Base-by-base conservation (phyloP, 768 basidiomycete species). In the Hirschioporus abietinus region DNA sequence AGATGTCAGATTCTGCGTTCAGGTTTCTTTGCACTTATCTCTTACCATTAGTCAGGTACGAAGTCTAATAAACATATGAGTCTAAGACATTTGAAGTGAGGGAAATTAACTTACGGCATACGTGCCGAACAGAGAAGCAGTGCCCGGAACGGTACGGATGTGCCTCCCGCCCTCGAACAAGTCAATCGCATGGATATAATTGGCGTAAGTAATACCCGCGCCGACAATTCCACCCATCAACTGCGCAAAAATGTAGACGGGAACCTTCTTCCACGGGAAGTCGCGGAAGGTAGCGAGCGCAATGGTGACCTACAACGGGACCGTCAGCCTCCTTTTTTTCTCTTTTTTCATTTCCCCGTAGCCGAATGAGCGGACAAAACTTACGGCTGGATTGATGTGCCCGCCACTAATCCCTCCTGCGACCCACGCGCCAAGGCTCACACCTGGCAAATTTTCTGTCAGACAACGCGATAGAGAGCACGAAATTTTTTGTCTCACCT, bases 191-290 rank as follows among this genome's bases (percentile, higher is more conserved):
- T 87, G 85, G 71, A 84, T 82, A 71, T 89, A 91, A 70, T 87
- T 86, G 7, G 79, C 88, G 69, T 89, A 90, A 35, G 86, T 74
- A 58, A 87, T 72, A 0, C 82, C 83, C 17, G 83, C 84, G 20
- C 88, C 90, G 60, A 82, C 79, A 35, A 88, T 70, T 5, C 77
- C 88, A 24, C 89, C 90, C 63, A 90, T 73, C 23, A 88, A 66
- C 73, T 91, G 90, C 0, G 87, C 83, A 63, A 86, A 71, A 60
- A 90, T 83, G 73, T 87, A 92, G 24, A 70, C 81, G 0, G 92
- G 92, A 0, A 92, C 92, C 73, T 93, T 93, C 70, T 81, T 82
- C 88, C 90, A 90, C 0, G 92, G 90, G 76, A 94, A 93, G 60
- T 81, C 82, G 68, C 92, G 86, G 74, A 87, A 86, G 1, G 84